phyloP scores from a whole-genome alignment of 495 filamentous ascomycete species.

The Delitschia confertaspora region DNA sequence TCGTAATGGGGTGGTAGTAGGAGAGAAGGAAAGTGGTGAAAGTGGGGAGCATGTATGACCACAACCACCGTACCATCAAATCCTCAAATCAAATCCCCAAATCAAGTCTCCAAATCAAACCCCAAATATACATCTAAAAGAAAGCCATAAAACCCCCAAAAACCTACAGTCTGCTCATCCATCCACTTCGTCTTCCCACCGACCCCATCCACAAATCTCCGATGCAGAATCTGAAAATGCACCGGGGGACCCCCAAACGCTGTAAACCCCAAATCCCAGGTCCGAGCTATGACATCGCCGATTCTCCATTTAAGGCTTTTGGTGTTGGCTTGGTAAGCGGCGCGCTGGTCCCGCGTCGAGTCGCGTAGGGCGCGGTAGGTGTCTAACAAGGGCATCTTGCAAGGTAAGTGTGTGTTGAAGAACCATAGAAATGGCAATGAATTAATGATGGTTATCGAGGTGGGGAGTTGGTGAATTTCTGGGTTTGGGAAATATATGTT shows the following conservation, averaged over 20 bases:
- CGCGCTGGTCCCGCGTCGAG: slow-evolving; percentile 15
- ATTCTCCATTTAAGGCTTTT: slow-evolving; percentile 14
- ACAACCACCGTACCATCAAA: no score
- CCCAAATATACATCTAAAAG: no score
- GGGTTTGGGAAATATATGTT: no score
- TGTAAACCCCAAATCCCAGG: slow-evolving; percentile 62
- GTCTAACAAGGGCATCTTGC: slow-evolving; percentile 24
- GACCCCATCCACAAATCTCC: slow-evolving; percentile 53
- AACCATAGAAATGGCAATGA: neutral
- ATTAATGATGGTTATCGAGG: neutral
- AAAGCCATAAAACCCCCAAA: no score
- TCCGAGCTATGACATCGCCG: slow-evolving; percentile 24
- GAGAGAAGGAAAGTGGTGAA: no score
- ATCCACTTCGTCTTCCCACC: slow-evolving; percentile 54
- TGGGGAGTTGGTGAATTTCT: no score
- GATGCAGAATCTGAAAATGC: slow-evolving; percentile 61
- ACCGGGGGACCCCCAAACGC: slow-evolving; percentile 65
- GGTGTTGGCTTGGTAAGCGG: slow-evolving; percentile 16
- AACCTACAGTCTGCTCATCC: slow-evolving; percentile 56
- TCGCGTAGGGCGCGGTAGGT: slow-evolving; percentile 21
- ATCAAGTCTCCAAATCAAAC: no score
- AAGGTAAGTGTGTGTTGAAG: neutral
- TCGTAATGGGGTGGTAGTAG: neutral
- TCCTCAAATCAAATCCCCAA: no score
- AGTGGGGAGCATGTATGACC: no score